Conservation (phyloP, 225 moss, liverwort and hornwort genomes). For the Antitrichia curtipendula region DNA sequence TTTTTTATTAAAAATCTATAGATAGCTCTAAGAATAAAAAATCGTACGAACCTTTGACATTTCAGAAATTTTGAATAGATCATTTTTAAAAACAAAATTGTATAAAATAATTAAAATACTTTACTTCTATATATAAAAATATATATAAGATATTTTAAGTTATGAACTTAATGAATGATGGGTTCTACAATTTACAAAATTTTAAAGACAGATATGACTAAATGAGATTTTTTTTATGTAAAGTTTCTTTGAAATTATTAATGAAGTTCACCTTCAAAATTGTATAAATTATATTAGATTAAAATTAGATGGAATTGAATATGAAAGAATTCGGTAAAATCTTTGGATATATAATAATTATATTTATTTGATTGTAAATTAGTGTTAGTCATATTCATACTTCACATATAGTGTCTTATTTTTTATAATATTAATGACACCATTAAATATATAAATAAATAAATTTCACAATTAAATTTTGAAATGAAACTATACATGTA, state of each 20-base stretch:
- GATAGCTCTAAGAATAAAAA: not conserved
- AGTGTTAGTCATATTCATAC: not conserved
- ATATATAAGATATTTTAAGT: not conserved
- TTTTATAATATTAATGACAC: too few relatives aligned
- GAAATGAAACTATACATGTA: not conserved
- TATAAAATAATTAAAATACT: not conserved
- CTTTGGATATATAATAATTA: not conserved
- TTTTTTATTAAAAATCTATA: not conserved
- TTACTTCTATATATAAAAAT: rapidly evolving
- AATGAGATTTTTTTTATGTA: not conserved
- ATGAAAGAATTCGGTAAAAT: not conserved
- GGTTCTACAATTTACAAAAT: not conserved
- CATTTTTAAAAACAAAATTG: not conserved
- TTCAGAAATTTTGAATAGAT: not conserved
- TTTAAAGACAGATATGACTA: not conserved
- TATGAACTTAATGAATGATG: not conserved
- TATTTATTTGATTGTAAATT: not conserved
- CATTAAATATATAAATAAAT: not conserved
- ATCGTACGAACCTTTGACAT: not conserved
- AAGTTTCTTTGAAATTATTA: not conserved
- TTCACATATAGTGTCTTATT: not conserved
- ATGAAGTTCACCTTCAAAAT: not conserved
- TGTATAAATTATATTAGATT: not conserved
- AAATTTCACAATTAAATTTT: not conserved
- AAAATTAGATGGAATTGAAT: not conserved